Evolutionary conservation across 1,284 basidiomycete species (phyloP).

Genomic region (Fomitopsis pinicola): DNA sequence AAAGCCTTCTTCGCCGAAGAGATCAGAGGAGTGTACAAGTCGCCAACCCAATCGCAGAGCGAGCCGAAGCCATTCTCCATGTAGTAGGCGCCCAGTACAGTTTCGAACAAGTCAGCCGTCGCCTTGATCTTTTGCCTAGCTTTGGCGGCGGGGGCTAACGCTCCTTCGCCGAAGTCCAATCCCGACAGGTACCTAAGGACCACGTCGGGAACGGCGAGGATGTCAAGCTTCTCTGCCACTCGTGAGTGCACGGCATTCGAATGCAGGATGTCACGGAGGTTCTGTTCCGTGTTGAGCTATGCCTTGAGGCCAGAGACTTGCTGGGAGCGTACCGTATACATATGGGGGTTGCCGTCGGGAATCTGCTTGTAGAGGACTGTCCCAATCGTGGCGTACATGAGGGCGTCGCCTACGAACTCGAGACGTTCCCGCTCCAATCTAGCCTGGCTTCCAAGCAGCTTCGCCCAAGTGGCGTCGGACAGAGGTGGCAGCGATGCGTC

Average conservation of each 20-base stretch:
- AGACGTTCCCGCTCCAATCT: conserved; percentile 25
- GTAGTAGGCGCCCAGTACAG: conserved; percentile 28
- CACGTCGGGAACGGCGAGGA: conserved; percentile 21
- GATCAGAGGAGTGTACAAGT: conserved; percentile 23
- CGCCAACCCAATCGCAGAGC: conserved; percentile 23
- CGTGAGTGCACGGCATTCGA: conserved; percentile 27
- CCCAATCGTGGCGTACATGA: conserved; percentile 30
- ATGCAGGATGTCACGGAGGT: conserved; percentile 20
- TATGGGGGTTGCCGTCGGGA: conserved; percentile 22
- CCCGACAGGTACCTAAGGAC: conserved; percentile 20
- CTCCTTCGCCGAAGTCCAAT: conserved; percentile 23
- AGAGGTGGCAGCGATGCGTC: conserved; percentile 25
- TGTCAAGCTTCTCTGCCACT: conserved; percentile 29
- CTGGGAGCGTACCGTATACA: conserved; percentile 27
- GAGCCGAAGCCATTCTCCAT: conserved; percentile 24
- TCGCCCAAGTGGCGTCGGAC: conserved; percentile 24
- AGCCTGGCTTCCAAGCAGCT: conserved; percentile 15
- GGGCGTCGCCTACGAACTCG: conserved; percentile 31
- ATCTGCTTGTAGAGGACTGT: conserved; percentile 23
- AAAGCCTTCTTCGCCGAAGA: conserved; percentile 14
- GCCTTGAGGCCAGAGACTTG: neutral
- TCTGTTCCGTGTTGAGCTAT: conserved; percentile 8
- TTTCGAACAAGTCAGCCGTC: conserved; percentile 30
- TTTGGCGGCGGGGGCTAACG: conserved; percentile 11
- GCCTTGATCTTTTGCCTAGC: conserved; percentile 19